These are phyloP conservation scores for Sabuloglossum arenarium DNA, from an alignment of 495 filamentous ascomycete species.

Conservation along the genomic window DNA sequence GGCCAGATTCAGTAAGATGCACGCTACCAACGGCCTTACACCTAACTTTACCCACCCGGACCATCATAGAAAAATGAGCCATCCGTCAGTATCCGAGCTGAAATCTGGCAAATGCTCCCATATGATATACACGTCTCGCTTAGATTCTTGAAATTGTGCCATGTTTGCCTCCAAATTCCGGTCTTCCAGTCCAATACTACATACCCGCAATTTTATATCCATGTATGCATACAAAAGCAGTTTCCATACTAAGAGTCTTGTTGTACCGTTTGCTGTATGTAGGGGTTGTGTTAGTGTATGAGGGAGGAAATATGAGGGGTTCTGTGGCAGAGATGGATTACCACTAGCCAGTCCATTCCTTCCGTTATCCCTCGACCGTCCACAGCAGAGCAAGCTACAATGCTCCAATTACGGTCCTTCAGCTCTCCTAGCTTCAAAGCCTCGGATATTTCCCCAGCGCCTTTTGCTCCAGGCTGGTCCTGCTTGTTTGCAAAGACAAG, in stretches of 20 bases:
- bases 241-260: constrained; percentile 13
- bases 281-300: not conserved
- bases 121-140: not conserved
- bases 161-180: not conserved
- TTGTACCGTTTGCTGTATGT: constrained; percentile 18
- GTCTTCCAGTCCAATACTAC: not conserved
- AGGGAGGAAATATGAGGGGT: not conserved
- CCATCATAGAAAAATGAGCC: not conserved
- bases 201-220: too few relatives aligned
- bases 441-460: constrained; percentile 89
- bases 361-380: constrained; percentile 86
- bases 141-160: not conserved
- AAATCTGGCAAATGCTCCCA: not conserved
- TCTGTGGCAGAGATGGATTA: constrained; percentile 20
- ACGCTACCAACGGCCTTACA: too few relatives aligned
- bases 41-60: too few relatives aligned
- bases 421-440: constrained; percentile 74
- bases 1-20: too few relatives aligned
- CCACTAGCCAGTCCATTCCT: constrained; percentile 98
- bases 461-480: constrained; percentile 92
- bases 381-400: constrained; percentile 89
- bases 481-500: constrained; percentile 98
- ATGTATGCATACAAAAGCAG: not conserved
- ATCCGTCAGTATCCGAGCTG: not conserved
- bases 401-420: constrained; percentile 95